Evolutionary conservation across 805 yeast genomes (phyloP).

Genomic region (Lachancea dasiensis): DNA sequence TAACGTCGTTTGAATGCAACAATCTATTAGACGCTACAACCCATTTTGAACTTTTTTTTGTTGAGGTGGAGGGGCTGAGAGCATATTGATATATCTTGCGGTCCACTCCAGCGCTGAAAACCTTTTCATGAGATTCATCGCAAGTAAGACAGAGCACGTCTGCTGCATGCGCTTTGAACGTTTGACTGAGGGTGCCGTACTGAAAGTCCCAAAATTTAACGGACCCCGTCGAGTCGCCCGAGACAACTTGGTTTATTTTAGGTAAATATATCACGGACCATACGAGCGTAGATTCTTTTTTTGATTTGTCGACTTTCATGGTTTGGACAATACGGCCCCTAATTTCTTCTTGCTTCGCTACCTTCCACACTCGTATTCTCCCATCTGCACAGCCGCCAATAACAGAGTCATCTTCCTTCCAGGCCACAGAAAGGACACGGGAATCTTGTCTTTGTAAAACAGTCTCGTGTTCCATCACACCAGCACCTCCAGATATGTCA

Average conservation of each 20-base stretch:
- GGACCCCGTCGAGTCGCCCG: slow-evolving; percentile 95
- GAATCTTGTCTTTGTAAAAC: slow-evolving; percentile 80
- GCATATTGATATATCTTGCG: slow-evolving; percentile 75
- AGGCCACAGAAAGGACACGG: slow-evolving; percentile 70
- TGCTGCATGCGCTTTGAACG: slow-evolving; percentile 81
- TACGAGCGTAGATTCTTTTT: slow-evolving; percentile 79
- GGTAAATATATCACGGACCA: slow-evolving; percentile 77
- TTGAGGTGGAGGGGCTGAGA: slow-evolving; percentile 16
- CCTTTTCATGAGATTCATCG: slow-evolving; percentile 52
- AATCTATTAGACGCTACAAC: slow-evolving; percentile 67
- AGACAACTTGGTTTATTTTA: slow-evolving; percentile 65
- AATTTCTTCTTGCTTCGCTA: slow-evolving; percentile 31
- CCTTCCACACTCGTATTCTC: slow-evolving; percentile 75
- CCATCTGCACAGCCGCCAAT: slow-evolving; percentile 98
- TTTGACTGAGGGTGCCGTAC: slow-evolving; percentile 69
- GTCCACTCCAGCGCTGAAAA: slow-evolving; percentile 91
- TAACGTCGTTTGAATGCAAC: slow-evolving; percentile 79
- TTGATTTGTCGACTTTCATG: slow-evolving; percentile 87
- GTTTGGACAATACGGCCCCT: slow-evolving; percentile 72
- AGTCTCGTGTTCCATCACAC: slow-evolving; percentile 66
- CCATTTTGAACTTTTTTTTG: slow-evolving; percentile 49
- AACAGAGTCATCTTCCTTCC: slow-evolving; percentile 60
- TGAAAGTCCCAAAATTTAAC: slow-evolving; percentile 89
- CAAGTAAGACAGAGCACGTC: slow-evolving; percentile 73
- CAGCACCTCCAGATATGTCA: slow-evolving; percentile 83